A percentile compares a stretch with the other conserved stretches of the same genome.
Evolutionary conservation across 1,284 basidiomycete genomes (phyloP).

Genomic region (Malassezia caprae): DNA sequence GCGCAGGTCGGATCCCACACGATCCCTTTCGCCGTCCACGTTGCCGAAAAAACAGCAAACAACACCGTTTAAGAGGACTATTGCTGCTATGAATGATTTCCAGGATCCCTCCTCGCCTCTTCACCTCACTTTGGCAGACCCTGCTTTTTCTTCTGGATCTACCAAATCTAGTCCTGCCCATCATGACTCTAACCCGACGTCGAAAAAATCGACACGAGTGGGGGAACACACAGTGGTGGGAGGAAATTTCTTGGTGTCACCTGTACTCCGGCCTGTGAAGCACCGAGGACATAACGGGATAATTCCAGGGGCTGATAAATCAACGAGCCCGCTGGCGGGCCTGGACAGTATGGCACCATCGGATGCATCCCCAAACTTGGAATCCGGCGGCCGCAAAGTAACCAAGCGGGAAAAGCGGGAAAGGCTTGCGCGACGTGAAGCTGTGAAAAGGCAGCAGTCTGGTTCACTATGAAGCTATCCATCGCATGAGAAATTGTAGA

Average conservation of each 20-base stretch:
- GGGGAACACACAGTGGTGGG: constrained; percentile 16
- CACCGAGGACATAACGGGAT: neutral
- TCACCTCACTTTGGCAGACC: constrained; percentile 13
- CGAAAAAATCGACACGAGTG: neutral
- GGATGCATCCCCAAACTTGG: neutral
- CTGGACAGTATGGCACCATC: neutral
- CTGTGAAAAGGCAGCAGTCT: constrained; percentile 2
- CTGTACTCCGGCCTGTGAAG: constrained; percentile 11
- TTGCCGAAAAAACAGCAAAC: neutral
- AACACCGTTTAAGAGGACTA: constrained; percentile 2
- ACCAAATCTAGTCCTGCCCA: neutral
- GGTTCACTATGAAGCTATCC: neutral
- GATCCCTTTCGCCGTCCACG: neutral
- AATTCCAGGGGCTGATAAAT: neutral
- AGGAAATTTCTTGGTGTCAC: constrained; percentile 11
- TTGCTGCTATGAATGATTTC: neutral
- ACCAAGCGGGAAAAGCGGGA: constrained; percentile 17
- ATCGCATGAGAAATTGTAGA: neutral
- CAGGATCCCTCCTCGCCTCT: constrained; percentile 2
- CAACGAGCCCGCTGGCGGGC: constrained; percentile 1
- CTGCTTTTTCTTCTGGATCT: neutral
- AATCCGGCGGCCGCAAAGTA: constrained; percentile 1
- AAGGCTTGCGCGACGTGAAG: constrained; percentile 7
- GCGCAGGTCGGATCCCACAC: neutral
- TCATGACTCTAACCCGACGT: neutral